Conservation (phyloP, 192 early-diverging fungal species). For the Coemansia sp. region DNA sequence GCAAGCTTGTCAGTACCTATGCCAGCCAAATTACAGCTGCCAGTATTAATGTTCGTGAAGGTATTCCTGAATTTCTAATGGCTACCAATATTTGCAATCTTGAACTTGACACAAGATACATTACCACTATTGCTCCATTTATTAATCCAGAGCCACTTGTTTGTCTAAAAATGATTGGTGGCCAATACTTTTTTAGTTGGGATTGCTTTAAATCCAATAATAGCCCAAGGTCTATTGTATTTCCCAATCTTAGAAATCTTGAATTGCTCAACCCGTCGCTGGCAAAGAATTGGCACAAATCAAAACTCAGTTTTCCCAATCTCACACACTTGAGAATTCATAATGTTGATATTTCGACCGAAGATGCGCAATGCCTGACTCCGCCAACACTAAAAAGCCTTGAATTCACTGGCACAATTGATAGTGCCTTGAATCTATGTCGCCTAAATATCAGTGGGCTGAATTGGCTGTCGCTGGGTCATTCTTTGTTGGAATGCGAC, state of each 20-base stretch:
- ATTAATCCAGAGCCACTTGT: background rate
- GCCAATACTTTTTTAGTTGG: background rate
- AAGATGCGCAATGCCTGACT: too few relatives aligned
- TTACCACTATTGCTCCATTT: background rate
- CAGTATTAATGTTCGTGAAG: background rate
- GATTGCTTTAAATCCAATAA: background rate
- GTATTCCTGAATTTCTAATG: background rate
- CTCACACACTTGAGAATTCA: too few relatives aligned
- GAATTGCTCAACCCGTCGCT: background rate
- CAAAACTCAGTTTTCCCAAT: too few relatives aligned
- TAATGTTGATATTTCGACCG: too few relatives aligned
- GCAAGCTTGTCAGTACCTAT: background rate
- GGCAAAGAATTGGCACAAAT: background rate
- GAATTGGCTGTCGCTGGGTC: too few relatives aligned
- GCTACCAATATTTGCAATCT: background rate
- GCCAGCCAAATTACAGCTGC: background rate
- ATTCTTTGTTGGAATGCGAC: too few relatives aligned
- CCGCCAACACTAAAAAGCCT: too few relatives aligned
- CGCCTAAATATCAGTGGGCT: too few relatives aligned
- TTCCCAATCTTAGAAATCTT: background rate
- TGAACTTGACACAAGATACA: background rate
- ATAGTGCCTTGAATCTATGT: too few relatives aligned
- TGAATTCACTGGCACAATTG: too few relatives aligned
- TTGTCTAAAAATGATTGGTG: background rate
- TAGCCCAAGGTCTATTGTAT: background rate